Base-by-base conservation (phyloP, 768 basidiomycete species). In the Pulveroboletus sp. region DNA sequence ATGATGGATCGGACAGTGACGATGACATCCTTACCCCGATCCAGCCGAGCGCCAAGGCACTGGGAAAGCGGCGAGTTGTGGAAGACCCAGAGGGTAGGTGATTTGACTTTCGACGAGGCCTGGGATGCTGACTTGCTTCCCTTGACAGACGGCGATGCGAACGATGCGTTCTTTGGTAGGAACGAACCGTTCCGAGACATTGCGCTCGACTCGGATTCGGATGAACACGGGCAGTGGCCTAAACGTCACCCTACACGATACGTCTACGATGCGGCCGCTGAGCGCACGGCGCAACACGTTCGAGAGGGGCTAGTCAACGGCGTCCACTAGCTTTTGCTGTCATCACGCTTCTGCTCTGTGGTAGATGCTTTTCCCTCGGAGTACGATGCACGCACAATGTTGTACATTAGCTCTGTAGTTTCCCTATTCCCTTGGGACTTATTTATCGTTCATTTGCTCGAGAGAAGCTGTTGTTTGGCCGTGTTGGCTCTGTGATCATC, bases 261-360 rank as follows among this genome's bases (percentile, higher is more conserved):
- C 68, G 90, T 87, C n/a, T 96, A 96, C 65, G 93, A 96, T 63
- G 93, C 93, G 1, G 90, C 85, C 6, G 90, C 90, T 22, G 92
- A 95, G 65, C 79, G 88, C 54, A 81, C 81, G 45, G 72, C 78
- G 56, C 75, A 82, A 70, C 73, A 80, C 49, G 72, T 86, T 45
- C 69, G 70, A 50, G 75, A 80, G 54, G 75, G 68, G 22, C 50
- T 72, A 22, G 73, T 75, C 7, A 78, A 77, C 55, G 77, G 76
- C 20, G 73, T 79, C 45, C 76, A 78, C 64, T 79, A 68, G 57
- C 56, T 43, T 49, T 30, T 55, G 45, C 58, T 13, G n/a, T 16
- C 17, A 42, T 16, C 29, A 37, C 10, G 14, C 41, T 16, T 31
- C 13, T 40, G 43, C 44, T 49, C 47, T 49, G 20, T 38, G 37